Conservation (phyloP, 805 yeast species). For the Candida glaebosa region DNA sequence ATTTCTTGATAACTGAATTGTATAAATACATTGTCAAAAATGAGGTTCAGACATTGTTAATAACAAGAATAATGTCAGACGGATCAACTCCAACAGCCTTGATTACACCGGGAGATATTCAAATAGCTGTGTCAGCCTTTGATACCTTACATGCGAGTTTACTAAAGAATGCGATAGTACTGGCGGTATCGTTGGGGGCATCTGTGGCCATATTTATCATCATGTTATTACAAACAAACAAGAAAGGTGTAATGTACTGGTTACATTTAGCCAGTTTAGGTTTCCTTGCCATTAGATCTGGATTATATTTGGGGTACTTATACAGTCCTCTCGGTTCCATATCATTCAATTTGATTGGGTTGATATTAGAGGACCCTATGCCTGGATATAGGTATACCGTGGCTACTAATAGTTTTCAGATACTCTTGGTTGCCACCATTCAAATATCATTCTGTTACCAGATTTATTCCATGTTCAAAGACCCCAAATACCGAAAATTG, state of each 20-base stretch:
- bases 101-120: not conserved
- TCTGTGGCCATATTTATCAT: slow-evolving; percentile 6
- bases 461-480: slow-evolving; percentile 62
- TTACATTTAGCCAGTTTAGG: slow-evolving; percentile 62
- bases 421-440: slow-evolving; percentile 56
- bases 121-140: slow-evolving; percentile 1
- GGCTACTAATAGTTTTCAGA: slow-evolving; percentile 59
- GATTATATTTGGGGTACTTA: slow-evolving; percentile 53
- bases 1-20: not conserved
- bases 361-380: slow-evolving; percentile 22
- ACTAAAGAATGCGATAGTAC: slow-evolving; percentile 6
- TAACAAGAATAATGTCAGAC: not conserved
- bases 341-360: slow-evolving; percentile 37
- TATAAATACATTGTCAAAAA: not conserved
- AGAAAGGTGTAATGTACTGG: slow-evolving; percentile 46
- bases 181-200: slow-evolving; percentile 11
- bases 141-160: slow-evolving; percentile 5
- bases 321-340: slow-evolving; percentile 50
- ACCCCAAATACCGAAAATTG: slow-evolving; percentile 45
- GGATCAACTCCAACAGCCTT: not conserved
- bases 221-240: slow-evolving; percentile 2
- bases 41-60: too few relatives aligned
- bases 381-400: slow-evolving; percentile 48
- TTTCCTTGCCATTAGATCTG: slow-evolving; percentile 56
- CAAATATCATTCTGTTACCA: slow-evolving; percentile 71